Evolutionary conservation across 2,329 filamentous ascomycete genomes (phyloP), one percentile per base, ranked within the genome.

Genomic region (Dothideomycetes sp.): DNA sequence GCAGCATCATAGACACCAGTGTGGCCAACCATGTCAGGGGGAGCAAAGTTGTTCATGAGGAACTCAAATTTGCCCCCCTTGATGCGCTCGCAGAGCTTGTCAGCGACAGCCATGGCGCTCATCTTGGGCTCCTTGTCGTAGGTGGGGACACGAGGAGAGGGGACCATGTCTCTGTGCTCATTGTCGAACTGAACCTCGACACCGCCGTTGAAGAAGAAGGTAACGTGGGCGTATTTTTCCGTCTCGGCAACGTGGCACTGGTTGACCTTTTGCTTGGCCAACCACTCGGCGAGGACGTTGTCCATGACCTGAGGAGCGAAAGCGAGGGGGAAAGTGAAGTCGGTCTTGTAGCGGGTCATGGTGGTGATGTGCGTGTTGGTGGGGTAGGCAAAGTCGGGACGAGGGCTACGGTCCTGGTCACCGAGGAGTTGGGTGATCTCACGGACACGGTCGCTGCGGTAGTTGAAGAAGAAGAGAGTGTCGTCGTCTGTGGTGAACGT

Each of bases 381-480:
- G 54, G 91, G 91, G 71, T 88, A 96, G 33, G 84, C 74, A 73
- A 96, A 94, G 64, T 95, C 85, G 51, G 88, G 84, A 52, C 77
- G 76, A 42, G 88, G 87, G 17, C 86, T 94, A 57, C 86, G 84
- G 70, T 98, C 91, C 59, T 89, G 80, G 62, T 84, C 84, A 53
- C 91, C 91, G 41, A 98, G 71, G 31, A 98, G 75, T 68, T 96
- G 91, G 35, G 87, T 94, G 62, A 98, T 83, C 65, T 98, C 91
- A 54, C 91, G 84, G 39, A 89, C 89, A 63, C 91, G 88, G 63
- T 98, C 91, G 44, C 91, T 96, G 58, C 91, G 86, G 75, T 98
- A 98, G 79, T 98, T 98, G 84, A 98, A 98, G 78, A 96, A 96
- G 77, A 96, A 96, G 56, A 96, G 76, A 40, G 86, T 89, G 60